Evolutionary conservation across 106 monocot species (phyloP).

Genomic region (Dactylorhiza incarnata): DNA sequence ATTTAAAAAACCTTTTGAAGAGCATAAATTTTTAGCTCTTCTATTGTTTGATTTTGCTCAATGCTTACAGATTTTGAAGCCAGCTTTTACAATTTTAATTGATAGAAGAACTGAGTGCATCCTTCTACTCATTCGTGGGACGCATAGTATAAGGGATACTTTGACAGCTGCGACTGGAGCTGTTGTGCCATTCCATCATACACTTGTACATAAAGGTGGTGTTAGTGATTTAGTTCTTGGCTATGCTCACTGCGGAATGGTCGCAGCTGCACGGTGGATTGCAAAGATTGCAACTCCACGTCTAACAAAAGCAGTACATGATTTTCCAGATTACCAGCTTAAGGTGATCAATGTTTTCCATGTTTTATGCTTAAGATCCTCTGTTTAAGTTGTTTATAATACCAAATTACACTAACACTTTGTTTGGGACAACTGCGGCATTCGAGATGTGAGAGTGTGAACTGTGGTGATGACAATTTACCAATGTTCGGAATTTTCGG

Average conservation of each 20-base stretch:
- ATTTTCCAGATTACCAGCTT: conserved; percentile 68
- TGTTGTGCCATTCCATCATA: conserved; percentile 93
- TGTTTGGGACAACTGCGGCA: too few relatives aligned
- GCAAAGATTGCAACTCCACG: conserved; percentile 87
- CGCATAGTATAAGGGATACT: conserved; percentile 97
- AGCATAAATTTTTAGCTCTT: background rate
- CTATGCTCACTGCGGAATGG: conserved; percentile 98
- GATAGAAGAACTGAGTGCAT: conserved; percentile 65
- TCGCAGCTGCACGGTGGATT: conserved; percentile 96
- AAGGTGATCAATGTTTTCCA: conserved; percentile 37
- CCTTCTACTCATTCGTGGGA: conserved; percentile 82
- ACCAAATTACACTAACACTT: background rate
- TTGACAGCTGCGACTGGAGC: conserved; percentile 91
- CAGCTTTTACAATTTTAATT: conserved; percentile 79
- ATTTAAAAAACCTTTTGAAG: background rate
- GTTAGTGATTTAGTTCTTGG: conserved; percentile 81
- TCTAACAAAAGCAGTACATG: conserved; percentile 56
- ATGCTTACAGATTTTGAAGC: conserved; percentile 78
- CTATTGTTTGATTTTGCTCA: background rate
- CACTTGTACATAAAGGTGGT: conserved; percentile 73
- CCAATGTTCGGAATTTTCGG: too few relatives aligned
- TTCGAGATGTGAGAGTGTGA: too few relatives aligned
- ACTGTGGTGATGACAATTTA: too few relatives aligned
- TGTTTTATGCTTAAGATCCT: background rate
- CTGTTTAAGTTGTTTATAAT: background rate